Evolutionary conservation across 345 rosid species (phyloP), one percentile per base, ranked within the genome.

Genomic region (Melaleuca quinquenervia): DNA sequence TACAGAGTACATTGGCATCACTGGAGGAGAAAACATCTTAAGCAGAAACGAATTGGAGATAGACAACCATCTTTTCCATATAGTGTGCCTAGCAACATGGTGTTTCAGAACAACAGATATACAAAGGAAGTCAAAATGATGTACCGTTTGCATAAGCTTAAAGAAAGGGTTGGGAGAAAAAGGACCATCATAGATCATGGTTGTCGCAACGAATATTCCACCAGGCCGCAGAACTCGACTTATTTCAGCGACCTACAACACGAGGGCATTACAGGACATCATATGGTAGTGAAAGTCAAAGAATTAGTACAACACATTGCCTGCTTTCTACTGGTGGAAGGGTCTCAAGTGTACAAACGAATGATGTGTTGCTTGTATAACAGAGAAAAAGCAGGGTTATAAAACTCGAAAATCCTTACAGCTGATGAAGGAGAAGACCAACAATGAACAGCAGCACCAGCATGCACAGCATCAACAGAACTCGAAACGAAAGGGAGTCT

Each of bases 391-490:
- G 48, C 80, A 36, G 48, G 7, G 26, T 1, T 36, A 36, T 6
- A 36, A 18, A 70, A 70, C 80, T 70, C 13, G 9, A 26, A 85
- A 85, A 82, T 56, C 21, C 94, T 91, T 93, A 95, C 98, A 8
- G 95, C 99, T 36, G 92, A 87, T 52, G 95, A 89, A 84, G 98
- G 98, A 27, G 98, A 96, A 89, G 98, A 94, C 99, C 99, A 96
- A 85, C 98, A 95, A 87, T 96, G 98, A 70, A 95, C 84, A 84
- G 98, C 98, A 82, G 97, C 96, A 84, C 96, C 98, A 20, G 98
- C 98, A 86, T 95, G 99, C 86, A 96, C 92, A 52, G 98, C 96
- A 86, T 96, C 98, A 13, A 95, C 88, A 24, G 98, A 94, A 89
- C 96, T 86, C 62, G 97, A 89, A 75, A 86, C 85, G 82, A 96